A percentile compares a stretch with the other conserved stretches of the same genome.
Evolutionary conservation across 441 rosid genomes (phyloP).

Genomic region (Flueggea neowawraea): DNA sequence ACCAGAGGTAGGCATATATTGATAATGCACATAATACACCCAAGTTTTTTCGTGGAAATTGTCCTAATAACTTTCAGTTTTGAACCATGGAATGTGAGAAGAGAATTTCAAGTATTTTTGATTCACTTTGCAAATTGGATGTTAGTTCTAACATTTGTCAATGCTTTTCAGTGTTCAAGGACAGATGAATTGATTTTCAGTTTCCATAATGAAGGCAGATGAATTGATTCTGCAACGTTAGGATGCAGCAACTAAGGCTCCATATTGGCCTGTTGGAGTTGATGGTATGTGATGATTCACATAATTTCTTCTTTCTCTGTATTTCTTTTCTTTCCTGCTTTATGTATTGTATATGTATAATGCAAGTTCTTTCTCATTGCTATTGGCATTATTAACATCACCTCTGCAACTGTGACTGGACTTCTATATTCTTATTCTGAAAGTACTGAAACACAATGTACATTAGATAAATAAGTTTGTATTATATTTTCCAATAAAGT

Average conservation of each 20-base stretch:
- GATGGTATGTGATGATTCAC: conserved; percentile 55
- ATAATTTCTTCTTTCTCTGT: conserved; percentile 15
- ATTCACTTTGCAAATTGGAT: too few species aligned
- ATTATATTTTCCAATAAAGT: not conserved
- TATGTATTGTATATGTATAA: not conserved
- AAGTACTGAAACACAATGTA: too few species aligned
- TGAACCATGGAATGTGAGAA: too few species aligned
- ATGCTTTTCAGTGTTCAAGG: too few species aligned
- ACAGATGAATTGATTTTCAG: too few species aligned
- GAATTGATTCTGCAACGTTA: conserved; percentile 56
- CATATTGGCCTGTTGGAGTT: conserved; percentile 91
- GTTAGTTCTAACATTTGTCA: too few species aligned
- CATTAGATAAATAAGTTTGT: not conserved
- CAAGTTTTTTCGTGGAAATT: too few species aligned
- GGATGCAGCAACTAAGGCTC: conserved; percentile 98
- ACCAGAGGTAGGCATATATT: conserved; percentile 27
- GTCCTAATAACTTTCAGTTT: too few species aligned
- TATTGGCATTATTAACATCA: too few species aligned
- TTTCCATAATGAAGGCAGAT: conserved; percentile 93
- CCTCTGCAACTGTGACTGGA: too few species aligned
- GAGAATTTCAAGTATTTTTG: too few species aligned
- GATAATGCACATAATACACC: not conserved
- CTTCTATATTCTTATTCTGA: too few species aligned
- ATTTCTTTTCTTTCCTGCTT: conserved; percentile 5
- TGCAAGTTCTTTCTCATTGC: not conserved